Percentiles rank a stretch among this genome's conserved stretches.
These are phyloP conservation scores for Eutypa lata DNA, from an alignment of 2,329 filamentous ascomycete species.

Conservation along the genomic window DNA sequence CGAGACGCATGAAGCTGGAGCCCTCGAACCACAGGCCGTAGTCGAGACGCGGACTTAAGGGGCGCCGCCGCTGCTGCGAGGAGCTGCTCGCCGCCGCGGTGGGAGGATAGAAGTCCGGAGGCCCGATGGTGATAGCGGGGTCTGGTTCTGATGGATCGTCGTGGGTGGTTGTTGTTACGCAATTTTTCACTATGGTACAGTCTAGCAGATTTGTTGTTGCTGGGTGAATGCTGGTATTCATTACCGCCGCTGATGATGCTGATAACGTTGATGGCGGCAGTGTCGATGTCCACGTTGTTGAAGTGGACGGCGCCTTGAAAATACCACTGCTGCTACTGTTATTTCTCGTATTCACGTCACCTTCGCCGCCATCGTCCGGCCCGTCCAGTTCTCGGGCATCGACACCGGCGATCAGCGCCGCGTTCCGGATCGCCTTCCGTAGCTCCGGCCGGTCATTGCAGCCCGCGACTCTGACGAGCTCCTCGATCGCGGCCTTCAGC, in stretches of 20 bases:
- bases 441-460: constrained; percentile 13
- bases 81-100: too few relatives aligned
- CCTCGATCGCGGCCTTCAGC: constrained; percentile 18
- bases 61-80: too few relatives aligned
- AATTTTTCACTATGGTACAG: too few relatives aligned
- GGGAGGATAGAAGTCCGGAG: too few relatives aligned
- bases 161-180: too few relatives aligned
- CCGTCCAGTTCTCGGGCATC: constrained; percentile 3
- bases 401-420: constrained; percentile 14
- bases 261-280: too few relatives aligned
- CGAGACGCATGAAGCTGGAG: constrained; percentile 12
- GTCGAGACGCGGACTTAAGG: constrained; percentile 8
- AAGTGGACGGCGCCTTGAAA: neutral
- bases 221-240: too few relatives aligned
- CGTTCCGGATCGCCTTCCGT: constrained; percentile 14
- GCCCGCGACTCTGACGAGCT: constrained; percentile 12
- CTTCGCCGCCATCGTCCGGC: neutral
- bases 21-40: constrained; percentile 21
- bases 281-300: too few relatives aligned
- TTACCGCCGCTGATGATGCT: too few relatives aligned
- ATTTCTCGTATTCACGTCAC: too few relatives aligned
- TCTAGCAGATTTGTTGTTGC: too few relatives aligned
- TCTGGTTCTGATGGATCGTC: too few relatives aligned
- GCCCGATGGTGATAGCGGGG: neutral
- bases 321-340: neutral